Evolutionary conservation across 2,329 filamentous ascomycete genomes (phyloP), one percentile per base, ranked within the genome.

Genomic region (Ascocoryne sarcoides): DNA sequence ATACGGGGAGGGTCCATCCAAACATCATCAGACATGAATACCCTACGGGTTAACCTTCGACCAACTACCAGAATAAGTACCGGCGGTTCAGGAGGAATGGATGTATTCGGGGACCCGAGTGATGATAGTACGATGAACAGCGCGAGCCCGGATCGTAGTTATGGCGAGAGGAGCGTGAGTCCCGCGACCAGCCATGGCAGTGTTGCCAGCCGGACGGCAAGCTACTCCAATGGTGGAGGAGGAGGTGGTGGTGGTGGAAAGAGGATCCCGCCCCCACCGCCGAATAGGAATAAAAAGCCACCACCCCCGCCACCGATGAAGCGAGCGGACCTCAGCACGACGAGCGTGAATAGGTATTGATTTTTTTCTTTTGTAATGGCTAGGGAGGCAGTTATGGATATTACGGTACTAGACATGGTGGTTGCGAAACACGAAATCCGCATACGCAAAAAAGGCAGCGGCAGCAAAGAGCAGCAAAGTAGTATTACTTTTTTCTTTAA

Each of bases 221-320:
- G 72, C 54, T 69, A 68, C 52, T 65, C 64, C 14, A 63, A 63
- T 5, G 40, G 64, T 32, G 50, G 57, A 58, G 50, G 50, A 49
- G 20, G 47, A 9, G 35, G 20, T 36, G 50, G 49, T 15, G 48
- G 53, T 38, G 50, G 57, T 18, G 55, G 60, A 58, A 77, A 75
- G 60, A 70, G 68, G 32, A 73, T 76, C 34, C 78, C 79, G 15
- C 78, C 79, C 19, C 79, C 78, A 17, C 75, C 75, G 18, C 73
- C 75, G 7, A 72, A 71, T 16, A 65, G 77, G 54, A 63, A 73
- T 26, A 83, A 81, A 67, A 82, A 82, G 60, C 76, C 77, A 10
- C 76, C 78, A 44, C 75, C 75, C 28, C 78, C 76, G 16, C 75
- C 75, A 9, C 78, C 79, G 16, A 71, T 77, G 63, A 82, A 82